Base-by-base conservation (phyloP, 176 grass and related monocot genomes). In the Rhynchospora pubera region DNA sequence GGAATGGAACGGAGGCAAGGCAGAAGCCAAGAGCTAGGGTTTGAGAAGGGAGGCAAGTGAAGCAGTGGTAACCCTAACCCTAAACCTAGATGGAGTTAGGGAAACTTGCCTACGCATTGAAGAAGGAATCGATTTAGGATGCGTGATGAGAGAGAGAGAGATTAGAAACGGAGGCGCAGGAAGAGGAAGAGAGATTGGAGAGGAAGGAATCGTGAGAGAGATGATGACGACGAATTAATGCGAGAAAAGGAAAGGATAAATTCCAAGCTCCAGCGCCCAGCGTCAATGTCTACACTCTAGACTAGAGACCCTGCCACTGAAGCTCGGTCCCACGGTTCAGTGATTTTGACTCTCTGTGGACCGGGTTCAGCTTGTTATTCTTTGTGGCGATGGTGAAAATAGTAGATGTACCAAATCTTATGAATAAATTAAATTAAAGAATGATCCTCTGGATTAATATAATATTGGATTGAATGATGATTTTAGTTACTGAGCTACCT, bases 81-180 rank as follows among this genome's bases (percentile, higher is more conserved):
- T 82, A 63, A 80, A 43, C n/a, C 78, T 80, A 47, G 56, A 80
- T 45, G 77, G 16, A 26, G 26, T 42, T 21, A 11, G 57, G 72
- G 76, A 26, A 48, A 52, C 32, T 83, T 47, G 46, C 14, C 14
- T 45, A 66, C 67, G 79, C 79, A 82, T 82, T 82, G 79, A 82
- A 77, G 6, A 82, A 77, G 6, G 72, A 9, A 77, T 56, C 22
- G 24, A 52, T 77, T 77, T 26, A 11, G 28, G 15, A 55, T 15
- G 72, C 50, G 72, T 77, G 72, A 77, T 56, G 56, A 55, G 50
- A 28, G 24, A 55, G 26, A 28, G 26, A 28, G 1, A 28, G 26
- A 76, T 51, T 28, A 50, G 68, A 72, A 50, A 16, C n/a, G n/a
- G n/a, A n/a, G n/a, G n/a, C n/a, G n/a, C n/a, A n/a, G n/a, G n/a